Percentiles rank a stretch among this genome's conserved stretches.
phyloP scores from a whole-genome alignment of 805 yeast species.

The Zygosaccharomyces gambellarensis region DNA sequence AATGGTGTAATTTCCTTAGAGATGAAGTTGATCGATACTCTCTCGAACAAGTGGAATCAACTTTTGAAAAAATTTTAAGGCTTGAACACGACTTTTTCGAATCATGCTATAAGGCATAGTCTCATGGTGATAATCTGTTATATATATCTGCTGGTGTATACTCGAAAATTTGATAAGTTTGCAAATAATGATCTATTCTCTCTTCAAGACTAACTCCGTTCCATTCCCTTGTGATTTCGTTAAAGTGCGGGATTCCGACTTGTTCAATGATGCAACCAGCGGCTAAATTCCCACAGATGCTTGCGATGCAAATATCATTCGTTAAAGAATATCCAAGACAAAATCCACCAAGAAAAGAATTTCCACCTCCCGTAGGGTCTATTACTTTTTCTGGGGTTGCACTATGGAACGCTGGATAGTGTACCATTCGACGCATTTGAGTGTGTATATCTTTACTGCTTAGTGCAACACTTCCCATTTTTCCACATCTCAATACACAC shows the following conservation, averaged over 20 bases:
- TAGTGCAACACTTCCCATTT: constrained; percentile 56
- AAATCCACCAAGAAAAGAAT: constrained; percentile 80
- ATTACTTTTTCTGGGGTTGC: constrained; percentile 44
- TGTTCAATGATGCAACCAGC: constrained; percentile 82
- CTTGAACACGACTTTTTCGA: constrained; percentile 46
- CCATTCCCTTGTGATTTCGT: constrained; percentile 44
- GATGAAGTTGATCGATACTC: constrained; percentile 40
- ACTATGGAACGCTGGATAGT: constrained; percentile 75
- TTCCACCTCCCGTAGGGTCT: constrained; percentile 96
- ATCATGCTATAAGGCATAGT: constrained; percentile 38
- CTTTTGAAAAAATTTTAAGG: constrained; percentile 37
- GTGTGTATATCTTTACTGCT: constrained; percentile 16
- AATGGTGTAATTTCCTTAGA: constrained; percentile 45
- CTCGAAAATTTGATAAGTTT: constrained; percentile 5
- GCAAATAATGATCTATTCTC: constrained; percentile 41
- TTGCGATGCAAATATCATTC: constrained; percentile 48
- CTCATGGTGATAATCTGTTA: background rate
- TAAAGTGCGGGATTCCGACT: constrained; percentile 60
- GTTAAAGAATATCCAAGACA: constrained; percentile 54
- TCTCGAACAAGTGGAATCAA: constrained; percentile 28
- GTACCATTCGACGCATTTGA: constrained; percentile 18
- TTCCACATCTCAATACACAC: constrained; percentile 69
- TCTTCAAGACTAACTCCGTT: constrained; percentile 48
- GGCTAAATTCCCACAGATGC: constrained; percentile 66
- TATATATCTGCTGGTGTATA: constrained; percentile 10